Conservation (phyloP, 1,139 yeast species). For the Hyphopichia wangnamkhiaoensis region DNA sequence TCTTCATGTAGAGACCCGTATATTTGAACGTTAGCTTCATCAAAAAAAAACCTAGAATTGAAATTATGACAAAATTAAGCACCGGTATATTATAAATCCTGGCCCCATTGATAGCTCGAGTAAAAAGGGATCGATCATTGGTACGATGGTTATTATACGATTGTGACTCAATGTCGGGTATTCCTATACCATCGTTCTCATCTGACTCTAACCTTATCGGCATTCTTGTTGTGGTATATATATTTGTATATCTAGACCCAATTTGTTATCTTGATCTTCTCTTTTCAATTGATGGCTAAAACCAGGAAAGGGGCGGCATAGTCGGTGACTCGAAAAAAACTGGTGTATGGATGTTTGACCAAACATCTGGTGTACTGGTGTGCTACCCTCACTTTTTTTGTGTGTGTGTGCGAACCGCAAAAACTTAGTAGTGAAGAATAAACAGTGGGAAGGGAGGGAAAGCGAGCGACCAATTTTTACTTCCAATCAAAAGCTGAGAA, state of each 20-base stretch:
- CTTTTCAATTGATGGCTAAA: no score
- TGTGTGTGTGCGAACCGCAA: no score
- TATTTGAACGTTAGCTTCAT: constrained; percentile 57
- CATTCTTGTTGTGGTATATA: constrained; percentile 19
- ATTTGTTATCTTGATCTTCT: no score
- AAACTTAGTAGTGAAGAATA: constrained; percentile 5
- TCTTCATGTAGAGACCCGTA: constrained; percentile 62
- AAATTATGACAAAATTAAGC: constrained; percentile 54
- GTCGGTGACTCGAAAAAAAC: no score
- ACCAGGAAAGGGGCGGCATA: no score
- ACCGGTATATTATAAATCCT: constrained; percentile 48
- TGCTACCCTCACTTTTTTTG: background rate
- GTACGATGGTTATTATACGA: background rate
- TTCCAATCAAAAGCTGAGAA: constrained; percentile 36
- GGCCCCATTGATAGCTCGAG: constrained; percentile 32
- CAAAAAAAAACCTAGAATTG: constrained; percentile 49
- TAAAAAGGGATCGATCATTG: constrained; percentile 14
- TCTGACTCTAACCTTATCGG: constrained; percentile 24
- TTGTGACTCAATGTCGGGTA: constrained; percentile 1
- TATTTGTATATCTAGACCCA: no score
- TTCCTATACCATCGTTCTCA: constrained; percentile 6
- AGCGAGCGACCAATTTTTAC: no score
- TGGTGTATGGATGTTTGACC: no score
- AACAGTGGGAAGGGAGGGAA: background rate
- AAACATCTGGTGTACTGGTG: no score